phyloP scores from a whole-genome alignment of 2,329 filamentous ascomycete species.

The Phialophora tarda region DNA sequence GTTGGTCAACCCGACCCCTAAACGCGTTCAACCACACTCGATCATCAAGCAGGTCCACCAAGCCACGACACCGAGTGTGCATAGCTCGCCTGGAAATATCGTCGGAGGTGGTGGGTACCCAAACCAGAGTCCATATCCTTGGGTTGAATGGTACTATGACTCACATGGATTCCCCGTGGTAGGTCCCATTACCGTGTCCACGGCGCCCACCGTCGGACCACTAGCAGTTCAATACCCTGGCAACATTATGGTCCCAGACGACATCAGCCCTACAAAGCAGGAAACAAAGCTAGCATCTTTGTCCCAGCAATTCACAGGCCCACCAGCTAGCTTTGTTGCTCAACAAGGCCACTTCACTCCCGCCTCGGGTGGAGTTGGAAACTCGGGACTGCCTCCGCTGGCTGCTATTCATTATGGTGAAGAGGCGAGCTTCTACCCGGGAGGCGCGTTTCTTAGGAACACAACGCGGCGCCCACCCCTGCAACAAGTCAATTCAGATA shows the following conservation, averaged over 20 bases:
- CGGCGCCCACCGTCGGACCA: conserved; percentile 4
- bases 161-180: conserved; percentile 25
- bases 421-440: background rate
- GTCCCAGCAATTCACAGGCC: conserved; percentile 20
- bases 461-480: conserved; percentile 16
- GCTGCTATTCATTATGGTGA: conserved; percentile 3
- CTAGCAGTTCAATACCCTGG: conserved; percentile 6
- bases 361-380: conserved; percentile 7
- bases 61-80: conserved; percentile 17
- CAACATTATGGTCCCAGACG: conserved; percentile 32
- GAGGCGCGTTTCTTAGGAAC: background rate
- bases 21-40: conserved; percentile 25
- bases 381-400: conserved; percentile 3
- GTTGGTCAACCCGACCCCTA: conserved; percentile 27
- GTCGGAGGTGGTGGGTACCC: conserved; percentile 23
- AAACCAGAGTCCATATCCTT: conserved; percentile 4
- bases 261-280: conserved; percentile 39
- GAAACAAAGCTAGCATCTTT: conserved; percentile 34
- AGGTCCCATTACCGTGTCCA: conserved; percentile 21
- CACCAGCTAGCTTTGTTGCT: background rate
- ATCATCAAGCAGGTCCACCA: conserved; percentile 28
- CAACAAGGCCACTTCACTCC: conserved; percentile 14
- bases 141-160: conserved; percentile 15
- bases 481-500: conserved; percentile 22
- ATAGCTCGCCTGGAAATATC: conserved; percentile 25